Evolutionary conservation across 192 early-diverging fungal species (phyloP).

Genomic region (Pilaira anomala): DNA sequence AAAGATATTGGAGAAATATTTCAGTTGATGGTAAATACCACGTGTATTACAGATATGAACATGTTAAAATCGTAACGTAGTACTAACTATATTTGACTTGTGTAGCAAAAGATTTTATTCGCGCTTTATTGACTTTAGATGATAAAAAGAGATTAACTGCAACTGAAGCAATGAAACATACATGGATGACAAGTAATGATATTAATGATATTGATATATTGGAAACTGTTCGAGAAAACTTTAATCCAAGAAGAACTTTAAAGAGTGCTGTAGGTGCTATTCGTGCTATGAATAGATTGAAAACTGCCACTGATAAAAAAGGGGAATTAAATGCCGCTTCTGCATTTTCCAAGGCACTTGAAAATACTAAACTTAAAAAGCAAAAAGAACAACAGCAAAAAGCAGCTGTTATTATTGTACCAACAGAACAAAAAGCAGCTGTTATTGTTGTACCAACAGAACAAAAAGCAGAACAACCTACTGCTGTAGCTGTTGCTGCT

Average conservation of each 20-base stretch:
- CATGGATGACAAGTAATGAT: slow-evolving; percentile 69
- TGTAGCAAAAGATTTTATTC: slow-evolving; percentile 79
- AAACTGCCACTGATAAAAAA: background rate
- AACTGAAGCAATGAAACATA: slow-evolving; percentile 77
- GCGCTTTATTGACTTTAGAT: slow-evolving; percentile 60
- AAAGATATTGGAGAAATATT: slow-evolving; percentile 77
- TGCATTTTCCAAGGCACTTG: background rate
- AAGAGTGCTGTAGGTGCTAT: slow-evolving; percentile 63
- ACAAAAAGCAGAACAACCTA: too few relatives aligned
- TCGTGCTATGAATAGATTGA: slow-evolving; percentile 55
- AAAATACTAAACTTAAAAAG: background rate
- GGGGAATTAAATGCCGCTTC: background rate
- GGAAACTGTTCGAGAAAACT: slow-evolving; percentile 75
- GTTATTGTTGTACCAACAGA: background rate
- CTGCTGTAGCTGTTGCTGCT: too few relatives aligned
- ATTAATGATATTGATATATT: slow-evolving; percentile 78
- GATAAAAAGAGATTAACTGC: slow-evolving; percentile 74
- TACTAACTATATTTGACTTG: background rate
- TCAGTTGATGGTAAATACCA: slow-evolving; percentile 75
- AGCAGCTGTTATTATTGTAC: background rate
- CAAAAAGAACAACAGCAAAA: background rate
- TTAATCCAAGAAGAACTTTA: slow-evolving; percentile 60
- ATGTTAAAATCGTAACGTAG: background rate
- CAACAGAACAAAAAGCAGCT: background rate
- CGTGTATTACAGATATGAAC: too few relatives aligned